Percentiles rank a stretch among this genome's conserved stretches.
Evolutionary conservation across 306 rosid species (phyloP).

Genomic region (Lagenaria siceraria): DNA sequence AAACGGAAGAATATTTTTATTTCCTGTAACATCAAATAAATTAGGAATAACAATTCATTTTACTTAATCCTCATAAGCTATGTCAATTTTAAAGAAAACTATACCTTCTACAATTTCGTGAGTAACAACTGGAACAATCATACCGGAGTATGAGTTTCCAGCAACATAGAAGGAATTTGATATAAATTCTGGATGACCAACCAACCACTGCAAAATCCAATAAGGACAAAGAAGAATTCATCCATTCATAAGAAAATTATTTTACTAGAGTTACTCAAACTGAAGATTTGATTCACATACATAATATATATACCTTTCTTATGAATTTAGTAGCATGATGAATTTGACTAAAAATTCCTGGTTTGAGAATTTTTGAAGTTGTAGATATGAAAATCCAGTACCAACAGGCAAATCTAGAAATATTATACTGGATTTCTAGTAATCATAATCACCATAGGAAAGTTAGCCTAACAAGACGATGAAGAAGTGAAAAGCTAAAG

Average conservation of each 20-base stretch:
- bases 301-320: constrained; percentile 17
- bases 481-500: too few relatives aligned
- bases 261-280: too few relatives aligned
- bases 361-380: constrained; percentile 8
- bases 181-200: constrained; percentile 30
- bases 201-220: constrained; percentile 33
- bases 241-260: too few relatives aligned
- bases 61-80: too few relatives aligned
- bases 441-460: not conserved
- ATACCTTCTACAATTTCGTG: not conserved
- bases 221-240: too few relatives aligned
- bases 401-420: constrained; percentile 51
- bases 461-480: not conserved
- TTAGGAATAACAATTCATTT: too few relatives aligned
- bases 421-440: constrained; percentile 39
- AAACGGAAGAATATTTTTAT: constrained; percentile 29
- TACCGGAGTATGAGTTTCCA: constrained; percentile 46
- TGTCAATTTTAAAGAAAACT: too few relatives aligned
- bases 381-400: constrained; percentile 59
- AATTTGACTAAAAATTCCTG: constrained; percentile 26
- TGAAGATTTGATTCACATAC: too few relatives aligned
- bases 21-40: constrained; percentile 9
- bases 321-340: constrained; percentile 36
- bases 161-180: constrained; percentile 33
- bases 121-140: constrained; percentile 14